Conservation (phyloP, 306 rosid species). For the Rosa lucieae region DNA sequence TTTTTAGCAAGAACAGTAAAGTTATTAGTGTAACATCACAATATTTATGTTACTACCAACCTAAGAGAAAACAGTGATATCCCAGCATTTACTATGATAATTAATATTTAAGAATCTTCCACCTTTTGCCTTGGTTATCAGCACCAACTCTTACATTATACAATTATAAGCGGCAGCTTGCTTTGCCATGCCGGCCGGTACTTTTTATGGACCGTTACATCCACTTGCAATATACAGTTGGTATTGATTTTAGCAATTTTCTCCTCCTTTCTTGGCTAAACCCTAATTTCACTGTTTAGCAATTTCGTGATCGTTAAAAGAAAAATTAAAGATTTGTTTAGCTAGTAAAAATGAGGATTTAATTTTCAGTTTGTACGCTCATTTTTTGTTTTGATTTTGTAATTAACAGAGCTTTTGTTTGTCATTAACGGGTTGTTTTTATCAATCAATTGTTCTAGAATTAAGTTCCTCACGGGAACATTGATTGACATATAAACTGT, state of each 20-base stretch:
- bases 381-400: too few relatives aligned
- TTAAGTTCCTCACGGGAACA: too few relatives aligned
- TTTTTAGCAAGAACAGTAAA: neutral
- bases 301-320: too few relatives aligned
- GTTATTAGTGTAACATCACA: neutral
- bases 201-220: neutral
- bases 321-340: too few relatives aligned
- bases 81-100: neutral
- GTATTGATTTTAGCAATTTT: neutral
- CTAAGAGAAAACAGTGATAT: neutral
- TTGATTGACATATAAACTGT: too few relatives aligned
- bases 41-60: neutral
- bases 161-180: slow-evolving; percentile 6
- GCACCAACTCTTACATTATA: slow-evolving; percentile 3
- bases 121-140: slow-evolving; percentile 8
- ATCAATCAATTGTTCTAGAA: too few relatives aligned
- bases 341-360: too few relatives aligned
- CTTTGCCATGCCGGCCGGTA: slow-evolving; percentile 14
- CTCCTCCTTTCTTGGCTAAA: neutral
- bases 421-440: too few relatives aligned
- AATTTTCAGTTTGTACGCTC: too few relatives aligned
- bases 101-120: slow-evolving; percentile 4
- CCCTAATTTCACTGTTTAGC: neutral
- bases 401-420: too few relatives aligned
- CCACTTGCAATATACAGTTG: neutral